phyloP scores from a whole-genome alignment of 306 rosid genomes.

The Castanea sativa region DNA sequence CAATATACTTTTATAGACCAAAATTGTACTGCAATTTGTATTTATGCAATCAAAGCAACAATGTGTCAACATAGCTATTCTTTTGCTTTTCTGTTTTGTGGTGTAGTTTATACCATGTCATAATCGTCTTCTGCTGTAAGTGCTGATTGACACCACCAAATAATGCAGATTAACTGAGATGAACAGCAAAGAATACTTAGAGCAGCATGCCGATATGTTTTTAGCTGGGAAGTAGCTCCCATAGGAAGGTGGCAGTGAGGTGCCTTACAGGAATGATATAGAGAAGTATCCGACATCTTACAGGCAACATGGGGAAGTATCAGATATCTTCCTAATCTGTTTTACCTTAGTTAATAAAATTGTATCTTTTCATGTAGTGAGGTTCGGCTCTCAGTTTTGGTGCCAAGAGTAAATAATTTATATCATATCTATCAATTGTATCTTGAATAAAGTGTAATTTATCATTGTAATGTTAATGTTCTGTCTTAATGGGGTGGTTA shows the following conservation, averaged over 20 bases:
- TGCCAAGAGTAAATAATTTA: background rate
- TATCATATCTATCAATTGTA: background rate
- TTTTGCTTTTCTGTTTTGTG: background rate
- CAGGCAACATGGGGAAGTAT: background rate
- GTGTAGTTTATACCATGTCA: background rate
- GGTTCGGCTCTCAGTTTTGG: background rate
- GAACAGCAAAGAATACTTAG: conserved; percentile 84
- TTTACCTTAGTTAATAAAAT: background rate
- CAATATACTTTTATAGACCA: background rate
- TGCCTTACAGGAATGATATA: conserved; percentile 7
- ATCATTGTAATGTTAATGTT: background rate
- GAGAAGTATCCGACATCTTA: background rate
- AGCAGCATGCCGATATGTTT: conserved; percentile 62
- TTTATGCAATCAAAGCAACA: background rate
- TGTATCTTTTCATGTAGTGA: background rate
- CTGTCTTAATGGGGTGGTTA: background rate
- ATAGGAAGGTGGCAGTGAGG: background rate
- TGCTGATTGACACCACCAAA: conserved; percentile 24
- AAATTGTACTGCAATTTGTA: background rate
- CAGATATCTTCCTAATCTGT: background rate
- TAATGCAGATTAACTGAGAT: conserved; percentile 86
- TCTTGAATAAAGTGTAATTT: background rate
- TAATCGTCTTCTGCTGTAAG: background rate
- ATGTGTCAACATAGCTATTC: background rate
- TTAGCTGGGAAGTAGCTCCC: conserved; percentile 43